A percentile compares a stretch with the other conserved stretches of the same genome.
Conservation (phyloP, 2,329 filamentous ascomycete species). For the Aspergillus bombycis region DNA sequence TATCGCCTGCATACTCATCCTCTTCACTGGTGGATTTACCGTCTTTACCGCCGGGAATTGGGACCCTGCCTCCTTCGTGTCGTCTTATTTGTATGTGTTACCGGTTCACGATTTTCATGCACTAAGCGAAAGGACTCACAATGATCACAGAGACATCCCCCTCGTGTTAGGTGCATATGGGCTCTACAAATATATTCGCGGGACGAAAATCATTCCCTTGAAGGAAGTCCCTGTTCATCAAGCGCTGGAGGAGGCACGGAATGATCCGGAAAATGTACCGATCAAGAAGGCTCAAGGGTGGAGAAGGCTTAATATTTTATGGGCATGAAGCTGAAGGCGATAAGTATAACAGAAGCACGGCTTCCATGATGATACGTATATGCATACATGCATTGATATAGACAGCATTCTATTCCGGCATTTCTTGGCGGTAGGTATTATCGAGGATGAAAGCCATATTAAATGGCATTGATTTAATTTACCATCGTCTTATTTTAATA, state of each 20-base stretch:
- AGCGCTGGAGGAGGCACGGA: constrained; percentile 52
- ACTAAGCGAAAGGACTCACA: constrained; percentile 1
- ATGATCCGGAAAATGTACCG: constrained; percentile 40
- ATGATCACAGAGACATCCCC: constrained; percentile 57
- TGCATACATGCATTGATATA: not conserved
- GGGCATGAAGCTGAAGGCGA: constrained; percentile 25
- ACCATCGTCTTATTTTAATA: too few species aligned
- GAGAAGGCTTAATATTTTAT: constrained; percentile 38
- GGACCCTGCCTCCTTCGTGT: constrained; percentile 61
- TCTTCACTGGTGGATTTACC: constrained; percentile 70
- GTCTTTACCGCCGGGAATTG: constrained; percentile 65
- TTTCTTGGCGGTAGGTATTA: fast-evolving
- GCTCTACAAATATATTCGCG: constrained; percentile 68
- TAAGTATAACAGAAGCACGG: too few species aligned
- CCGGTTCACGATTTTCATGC: not conserved
- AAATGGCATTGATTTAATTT: too few species aligned
- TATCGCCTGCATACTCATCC: constrained; percentile 62
- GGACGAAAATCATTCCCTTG: constrained; percentile 59
- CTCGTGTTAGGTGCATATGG: constrained; percentile 60
- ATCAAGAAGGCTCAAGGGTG: constrained; percentile 30
- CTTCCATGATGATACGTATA: not conserved
- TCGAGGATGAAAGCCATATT: too few species aligned
- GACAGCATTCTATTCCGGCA: not conserved
- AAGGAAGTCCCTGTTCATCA: constrained; percentile 56
- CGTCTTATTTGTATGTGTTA: constrained; percentile 63